Percentiles rank a stretch among this genome's conserved stretches.
These are phyloP conservation scores for Malus fusca DNA, from an alignment of 306 rosid species.

Conservation along the genomic window DNA sequence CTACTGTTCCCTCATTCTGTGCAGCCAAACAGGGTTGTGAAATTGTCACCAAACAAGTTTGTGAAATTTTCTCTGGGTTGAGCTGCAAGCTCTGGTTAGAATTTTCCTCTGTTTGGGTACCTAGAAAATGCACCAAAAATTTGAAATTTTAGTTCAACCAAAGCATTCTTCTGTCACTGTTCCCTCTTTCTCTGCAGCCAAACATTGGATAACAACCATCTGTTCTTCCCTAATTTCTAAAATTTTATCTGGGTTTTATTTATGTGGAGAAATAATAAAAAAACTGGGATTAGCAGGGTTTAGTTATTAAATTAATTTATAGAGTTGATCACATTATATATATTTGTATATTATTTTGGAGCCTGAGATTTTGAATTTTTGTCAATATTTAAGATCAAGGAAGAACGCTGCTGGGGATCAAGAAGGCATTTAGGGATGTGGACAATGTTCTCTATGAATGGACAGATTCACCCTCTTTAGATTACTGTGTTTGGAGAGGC, in stretches of 20 bases:
- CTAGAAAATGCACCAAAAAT: background rate
- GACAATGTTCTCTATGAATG: constrained; percentile 89
- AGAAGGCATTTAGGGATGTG: constrained; percentile 85
- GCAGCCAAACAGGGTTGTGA: constrained; percentile 16
- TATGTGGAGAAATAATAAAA: background rate
- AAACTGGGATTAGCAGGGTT: background rate
- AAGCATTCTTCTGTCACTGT: background rate
- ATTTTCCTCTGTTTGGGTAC: background rate
- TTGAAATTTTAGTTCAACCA: background rate
- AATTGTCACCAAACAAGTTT: background rate
- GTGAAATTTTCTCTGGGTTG: constrained; percentile 2
- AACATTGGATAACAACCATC: constrained; percentile 10
- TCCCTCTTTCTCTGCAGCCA: constrained; percentile 2
- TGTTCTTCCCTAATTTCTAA: background rate
- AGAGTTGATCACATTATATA: background rate
- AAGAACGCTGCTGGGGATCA: constrained; percentile 69
- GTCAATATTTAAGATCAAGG: constrained; percentile 39
- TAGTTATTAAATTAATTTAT: background rate
- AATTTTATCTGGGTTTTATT: background rate
- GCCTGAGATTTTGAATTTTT: constrained; percentile 2
- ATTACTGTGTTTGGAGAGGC: constrained; percentile 93
- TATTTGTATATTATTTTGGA: background rate
- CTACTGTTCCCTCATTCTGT: background rate
- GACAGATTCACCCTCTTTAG: constrained; percentile 73
- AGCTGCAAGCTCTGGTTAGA: constrained; percentile 21